Evolutionary conservation across 2,329 filamentous ascomycete species (phyloP).

Genomic region (Torrubiellomyces zombiae): DNA sequence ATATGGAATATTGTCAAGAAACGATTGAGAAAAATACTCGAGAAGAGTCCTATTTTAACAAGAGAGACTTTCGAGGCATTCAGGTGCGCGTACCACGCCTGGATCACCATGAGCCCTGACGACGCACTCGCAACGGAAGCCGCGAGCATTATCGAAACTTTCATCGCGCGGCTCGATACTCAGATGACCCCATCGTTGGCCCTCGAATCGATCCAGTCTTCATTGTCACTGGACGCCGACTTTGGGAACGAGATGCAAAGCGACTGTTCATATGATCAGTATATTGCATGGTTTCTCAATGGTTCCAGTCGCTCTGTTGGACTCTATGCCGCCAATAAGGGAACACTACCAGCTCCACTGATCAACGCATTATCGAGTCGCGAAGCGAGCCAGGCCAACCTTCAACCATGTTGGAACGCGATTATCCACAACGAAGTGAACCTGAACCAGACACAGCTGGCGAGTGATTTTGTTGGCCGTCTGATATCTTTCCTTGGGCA

Average conservation of each 20-base stretch:
- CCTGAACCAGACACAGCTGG: conserved; percentile 16
- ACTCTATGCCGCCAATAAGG: conserved; percentile 11
- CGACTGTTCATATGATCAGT: conserved; percentile 12
- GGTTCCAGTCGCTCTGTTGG: conserved; percentile 16
- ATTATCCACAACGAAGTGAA: conserved; percentile 22
- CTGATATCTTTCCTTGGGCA: conserved; percentile 13
- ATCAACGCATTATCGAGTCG: conserved; percentile 9
- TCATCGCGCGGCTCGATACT: conserved; percentile 15
- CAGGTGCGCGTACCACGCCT: conserved; percentile 20
- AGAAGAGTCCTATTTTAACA: conserved; percentile 14
- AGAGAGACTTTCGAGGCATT: conserved; percentile 23
- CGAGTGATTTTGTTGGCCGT: conserved; percentile 15
- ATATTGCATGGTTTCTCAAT: conserved; percentile 17
- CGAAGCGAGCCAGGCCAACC: conserved; percentile 5
- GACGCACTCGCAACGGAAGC: conserved; percentile 13
- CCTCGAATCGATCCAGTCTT: conserved; percentile 9
- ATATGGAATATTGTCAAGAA: conserved; percentile 18
- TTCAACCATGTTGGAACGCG: conserved; percentile 13
- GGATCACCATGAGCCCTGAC: conserved; percentile 22
- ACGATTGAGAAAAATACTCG: conserved; percentile 16
- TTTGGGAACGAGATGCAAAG: conserved; percentile 9
- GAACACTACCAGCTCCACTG: conserved; percentile 10
- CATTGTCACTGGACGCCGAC: conserved; percentile 6
- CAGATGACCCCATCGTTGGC: conserved; percentile 11
- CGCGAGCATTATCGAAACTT: conserved; percentile 15